These are phyloP conservation scores for Aspergillus udagawae DNA, from an alignment of 2,329 filamentous ascomycete species.

Conservation along the genomic window DNA sequence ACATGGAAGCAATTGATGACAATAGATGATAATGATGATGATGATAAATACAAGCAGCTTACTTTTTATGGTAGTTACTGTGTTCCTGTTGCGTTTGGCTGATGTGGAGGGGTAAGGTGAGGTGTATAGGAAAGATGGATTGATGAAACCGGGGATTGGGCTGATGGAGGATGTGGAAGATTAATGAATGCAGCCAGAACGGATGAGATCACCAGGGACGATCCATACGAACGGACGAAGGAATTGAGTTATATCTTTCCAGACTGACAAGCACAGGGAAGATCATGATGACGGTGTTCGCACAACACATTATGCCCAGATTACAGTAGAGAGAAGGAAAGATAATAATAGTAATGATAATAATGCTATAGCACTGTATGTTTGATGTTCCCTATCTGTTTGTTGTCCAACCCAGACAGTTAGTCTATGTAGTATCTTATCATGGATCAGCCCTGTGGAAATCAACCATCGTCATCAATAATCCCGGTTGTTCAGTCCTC, in stretches of 20 bases:
- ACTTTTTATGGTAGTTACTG: background rate
- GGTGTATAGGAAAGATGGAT: slow-evolving; percentile 5
- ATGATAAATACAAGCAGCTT: background rate
- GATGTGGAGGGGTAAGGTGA: slow-evolving; percentile 11
- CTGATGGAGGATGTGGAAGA: slow-evolving; percentile 2
- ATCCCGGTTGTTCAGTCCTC: too few species aligned
- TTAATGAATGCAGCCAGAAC: background rate
- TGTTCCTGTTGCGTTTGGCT: background rate
- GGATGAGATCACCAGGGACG: background rate
- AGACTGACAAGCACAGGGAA: background rate
- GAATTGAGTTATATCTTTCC: background rate
- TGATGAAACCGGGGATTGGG: background rate
- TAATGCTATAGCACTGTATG: too few species aligned
- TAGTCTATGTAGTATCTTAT: too few species aligned
- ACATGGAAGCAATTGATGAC: too few species aligned
- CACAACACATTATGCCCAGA: background rate
- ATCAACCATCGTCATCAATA: too few species aligned
- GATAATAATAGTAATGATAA: too few species aligned
- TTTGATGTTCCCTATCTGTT: too few species aligned
- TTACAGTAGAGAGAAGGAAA: background rate
- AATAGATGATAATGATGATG: background rate
- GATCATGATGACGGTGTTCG: background rate
- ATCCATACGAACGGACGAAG: too few species aligned
- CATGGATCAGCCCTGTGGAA: too few species aligned
- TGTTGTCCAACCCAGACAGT: too few species aligned